Evolutionary conservation across 192 early-diverging fungal species (phyloP).

Genomic region (Gigaspora rosea): DNA sequence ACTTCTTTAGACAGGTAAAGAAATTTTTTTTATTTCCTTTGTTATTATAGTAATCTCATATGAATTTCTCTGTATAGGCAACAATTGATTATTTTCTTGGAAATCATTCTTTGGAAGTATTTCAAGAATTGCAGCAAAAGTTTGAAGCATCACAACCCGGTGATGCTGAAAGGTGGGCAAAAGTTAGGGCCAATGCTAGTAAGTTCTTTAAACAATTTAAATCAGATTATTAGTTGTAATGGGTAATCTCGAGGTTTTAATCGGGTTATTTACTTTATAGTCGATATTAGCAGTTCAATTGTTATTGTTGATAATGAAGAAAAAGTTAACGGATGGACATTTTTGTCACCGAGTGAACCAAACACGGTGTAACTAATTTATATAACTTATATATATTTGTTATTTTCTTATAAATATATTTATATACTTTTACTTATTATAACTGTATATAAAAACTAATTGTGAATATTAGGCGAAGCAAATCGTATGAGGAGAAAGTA

Average conservation of each 20-base stretch:
- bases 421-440: too few species aligned
- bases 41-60: not conserved
- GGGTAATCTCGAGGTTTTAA: too few species aligned
- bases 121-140: constrained; percentile 39
- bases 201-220: constrained; percentile 12
- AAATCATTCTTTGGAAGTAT: constrained; percentile 34
- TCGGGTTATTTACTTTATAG: not conserved
- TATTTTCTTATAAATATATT: too few species aligned
- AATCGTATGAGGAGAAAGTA: constrained; percentile 64
- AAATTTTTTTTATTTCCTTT: not conserved
- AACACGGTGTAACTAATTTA: constrained; percentile 44
- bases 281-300: constrained; percentile 58
- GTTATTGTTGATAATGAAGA: constrained; percentile 67
- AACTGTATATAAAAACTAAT: too few species aligned
- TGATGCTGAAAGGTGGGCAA: constrained; percentile 38
- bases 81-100: constrained; percentile 58
- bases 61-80: constrained; percentile 29
- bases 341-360: constrained; percentile 57
- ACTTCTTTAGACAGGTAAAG: constrained; percentile 63
- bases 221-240: too few species aligned
- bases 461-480: constrained; percentile 18
- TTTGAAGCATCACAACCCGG: constrained; percentile 46
- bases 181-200: constrained; percentile 48
- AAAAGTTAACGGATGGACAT: constrained; percentile 62
- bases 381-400: too few species aligned